Evolutionary conservation across 139 green algal genomes (phyloP).

Genomic region (Choricystis sp.): DNA sequence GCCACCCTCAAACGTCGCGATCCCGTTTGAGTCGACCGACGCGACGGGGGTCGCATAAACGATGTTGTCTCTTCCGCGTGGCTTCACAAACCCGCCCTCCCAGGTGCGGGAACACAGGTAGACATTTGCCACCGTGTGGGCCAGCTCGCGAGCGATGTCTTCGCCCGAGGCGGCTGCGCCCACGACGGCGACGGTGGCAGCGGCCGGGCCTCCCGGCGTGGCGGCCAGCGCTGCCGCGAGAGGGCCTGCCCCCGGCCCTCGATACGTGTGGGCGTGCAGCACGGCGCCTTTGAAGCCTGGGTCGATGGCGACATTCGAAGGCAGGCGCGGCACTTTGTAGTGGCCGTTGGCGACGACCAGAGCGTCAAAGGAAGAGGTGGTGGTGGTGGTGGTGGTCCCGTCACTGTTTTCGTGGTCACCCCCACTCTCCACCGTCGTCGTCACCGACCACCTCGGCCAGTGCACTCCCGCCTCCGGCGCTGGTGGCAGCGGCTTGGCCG

Average conservation of each 20-base stretch:
- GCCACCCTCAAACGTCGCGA: neutral
- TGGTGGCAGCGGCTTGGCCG: neutral
- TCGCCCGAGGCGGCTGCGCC: neutral
- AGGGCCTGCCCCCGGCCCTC: no score
- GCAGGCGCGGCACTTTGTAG: neutral
- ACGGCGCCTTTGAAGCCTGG: no score
- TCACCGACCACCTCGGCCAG: constrained; percentile 9
- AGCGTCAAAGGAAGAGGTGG: neutral
- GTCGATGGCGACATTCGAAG: neutral
- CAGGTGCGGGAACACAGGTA: neutral
- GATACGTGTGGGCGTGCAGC: neutral
- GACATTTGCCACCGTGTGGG: neutral
- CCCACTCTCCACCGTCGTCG: no score
- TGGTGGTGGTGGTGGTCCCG: neutral
- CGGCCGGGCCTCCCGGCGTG: no score
- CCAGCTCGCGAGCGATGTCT: neutral
- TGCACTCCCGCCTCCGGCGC: neutral
- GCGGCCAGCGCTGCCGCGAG: neutral
- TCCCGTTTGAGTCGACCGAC: neutral
- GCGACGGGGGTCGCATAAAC: neutral
- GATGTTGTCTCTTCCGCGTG: no score
- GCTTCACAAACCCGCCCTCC: no score
- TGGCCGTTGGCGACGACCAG: neutral
- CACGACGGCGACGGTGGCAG: neutral
- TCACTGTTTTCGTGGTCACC: no score